Conservation (phyloP, 1,284 basidiomycete species). For the Tylopilus sp. region DNA sequence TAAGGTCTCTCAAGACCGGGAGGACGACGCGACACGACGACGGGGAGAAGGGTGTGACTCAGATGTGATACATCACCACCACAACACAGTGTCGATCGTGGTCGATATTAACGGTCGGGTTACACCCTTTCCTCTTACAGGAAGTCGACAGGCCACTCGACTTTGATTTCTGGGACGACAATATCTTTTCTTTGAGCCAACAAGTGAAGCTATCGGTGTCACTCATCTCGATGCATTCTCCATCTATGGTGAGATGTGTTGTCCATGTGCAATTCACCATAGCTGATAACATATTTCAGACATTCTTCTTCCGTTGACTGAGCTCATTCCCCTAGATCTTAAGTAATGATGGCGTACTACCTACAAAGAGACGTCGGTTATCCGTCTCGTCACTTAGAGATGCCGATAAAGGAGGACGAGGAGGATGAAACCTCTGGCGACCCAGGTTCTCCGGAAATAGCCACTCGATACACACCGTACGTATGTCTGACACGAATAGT, state of each 20-base stretch:
- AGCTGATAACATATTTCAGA: slow-evolving; percentile 36
- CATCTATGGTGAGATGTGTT: slow-evolving; percentile 40
- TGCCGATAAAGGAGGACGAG: slow-evolving; percentile 49
- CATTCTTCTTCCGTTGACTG: slow-evolving; percentile 47
- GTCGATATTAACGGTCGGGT: slow-evolving; percentile 24
- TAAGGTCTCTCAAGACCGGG: too few species aligned
- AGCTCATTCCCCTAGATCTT: slow-evolving; percentile 67
- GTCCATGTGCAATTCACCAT: slow-evolving; percentile 41
- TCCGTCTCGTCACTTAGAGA: slow-evolving; percentile 61
- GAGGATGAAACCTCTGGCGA: slow-evolving; percentile 72
- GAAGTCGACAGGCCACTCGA: slow-evolving; percentile 81
- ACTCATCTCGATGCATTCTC: slow-evolving; percentile 54
- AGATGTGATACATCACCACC: too few species aligned
- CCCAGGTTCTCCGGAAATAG: slow-evolving; percentile 52
- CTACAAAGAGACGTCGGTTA: slow-evolving; percentile 61
- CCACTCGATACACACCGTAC: slow-evolving; percentile 52
- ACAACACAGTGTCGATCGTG: too few species aligned
- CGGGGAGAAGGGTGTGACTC: too few species aligned
- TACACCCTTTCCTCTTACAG: slow-evolving; percentile 51
- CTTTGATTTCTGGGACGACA: slow-evolving; percentile 79
- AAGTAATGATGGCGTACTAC: slow-evolving; percentile 65
- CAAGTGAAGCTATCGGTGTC: slow-evolving; percentile 72
- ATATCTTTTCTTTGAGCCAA: slow-evolving; percentile 77
- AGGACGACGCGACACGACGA: too few species aligned
- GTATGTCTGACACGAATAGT: slow-evolving; percentile 58